Conservation (phyloP, 768 basidiomycete species). For the Calocybe indica region DNA sequence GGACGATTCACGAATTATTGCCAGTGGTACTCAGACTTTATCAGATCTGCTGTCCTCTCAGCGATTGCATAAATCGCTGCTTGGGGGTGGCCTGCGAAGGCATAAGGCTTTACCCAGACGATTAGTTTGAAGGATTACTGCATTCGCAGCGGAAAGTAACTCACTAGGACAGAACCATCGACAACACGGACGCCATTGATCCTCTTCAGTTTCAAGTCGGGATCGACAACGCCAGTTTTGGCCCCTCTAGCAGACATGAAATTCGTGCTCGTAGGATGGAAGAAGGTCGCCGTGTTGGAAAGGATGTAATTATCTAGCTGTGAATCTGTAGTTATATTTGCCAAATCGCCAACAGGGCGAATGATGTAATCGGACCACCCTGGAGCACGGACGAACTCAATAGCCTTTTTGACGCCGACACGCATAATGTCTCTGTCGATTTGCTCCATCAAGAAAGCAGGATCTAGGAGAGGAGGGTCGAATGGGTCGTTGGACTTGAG, state of each 20-base stretch:
- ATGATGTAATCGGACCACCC: conserved; percentile 21
- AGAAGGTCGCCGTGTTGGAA: conserved; percentile 2
- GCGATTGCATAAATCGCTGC: conserved; percentile 10
- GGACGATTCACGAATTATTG: not conserved
- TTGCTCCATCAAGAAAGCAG: conserved; percentile 17
- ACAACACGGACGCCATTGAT: conserved; percentile 17
- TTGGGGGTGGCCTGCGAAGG: conserved; percentile 7
- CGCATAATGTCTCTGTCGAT: conserved; percentile 16
- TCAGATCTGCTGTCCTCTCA: conserved; percentile 12
- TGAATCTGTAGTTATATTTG: conserved; percentile 3
- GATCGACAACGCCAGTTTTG: conserved; percentile 17
- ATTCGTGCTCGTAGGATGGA: conserved; percentile 14
- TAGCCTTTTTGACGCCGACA: conserved; percentile 16
- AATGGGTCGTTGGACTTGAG: conserved; percentile 34
- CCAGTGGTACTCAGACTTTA: conserved; percentile 5
- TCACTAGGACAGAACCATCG: conserved; percentile 20
- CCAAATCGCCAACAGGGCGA: conserved; percentile 5
- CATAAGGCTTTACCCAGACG: conserved; percentile 1
- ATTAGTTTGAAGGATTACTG: not conserved
- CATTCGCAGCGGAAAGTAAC: not conserved
- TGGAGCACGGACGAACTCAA: conserved; percentile 13
- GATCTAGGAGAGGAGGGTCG: conserved; percentile 34
- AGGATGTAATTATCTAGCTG: conserved; percentile 9
- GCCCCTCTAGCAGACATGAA: conserved; percentile 15
- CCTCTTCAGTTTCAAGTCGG: conserved; percentile 19